A percentile compares a stretch with the other conserved stretches of the same genome.
phyloP scores from a whole-genome alignment of 176 grass and related monocot genomes.

The Triticum turgidum region DNA sequence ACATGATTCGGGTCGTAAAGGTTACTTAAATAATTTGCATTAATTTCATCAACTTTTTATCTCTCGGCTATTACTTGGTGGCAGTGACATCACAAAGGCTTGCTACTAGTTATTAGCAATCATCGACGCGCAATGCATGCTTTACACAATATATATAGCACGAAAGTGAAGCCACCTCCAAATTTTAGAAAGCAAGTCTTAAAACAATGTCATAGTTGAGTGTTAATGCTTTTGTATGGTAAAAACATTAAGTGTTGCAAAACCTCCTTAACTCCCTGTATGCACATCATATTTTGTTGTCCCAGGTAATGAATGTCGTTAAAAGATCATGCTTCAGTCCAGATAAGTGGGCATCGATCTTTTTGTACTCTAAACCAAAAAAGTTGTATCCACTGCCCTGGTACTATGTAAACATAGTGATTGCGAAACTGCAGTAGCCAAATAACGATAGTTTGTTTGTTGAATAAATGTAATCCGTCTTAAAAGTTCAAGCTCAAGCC shows the following conservation, averaged over 20 bases:
- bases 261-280: neutral
- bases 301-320: neutral
- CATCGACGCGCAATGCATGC: neutral
- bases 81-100: neutral
- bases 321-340: neutral
- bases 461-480: neutral
- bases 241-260: neutral
- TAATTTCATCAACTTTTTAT: neutral
- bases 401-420: neutral
- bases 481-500: too few species aligned
- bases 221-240: neutral
- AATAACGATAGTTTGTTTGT: neutral
- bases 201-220: neutral
- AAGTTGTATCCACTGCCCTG: neutral
- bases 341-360: neutral
- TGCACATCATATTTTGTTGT: neutral
- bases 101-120: neutral
- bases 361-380: neutral
- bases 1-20: neutral
- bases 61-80: neutral
- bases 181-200: neutral
- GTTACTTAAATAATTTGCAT: slow-evolving; percentile 19
- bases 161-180: neutral
- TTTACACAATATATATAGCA: neutral
- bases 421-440: neutral